These are phyloP conservation scores for Colletotrichum limetticola DNA, from an alignment of 2,329 filamentous ascomycete species.

Conservation along the genomic window DNA sequence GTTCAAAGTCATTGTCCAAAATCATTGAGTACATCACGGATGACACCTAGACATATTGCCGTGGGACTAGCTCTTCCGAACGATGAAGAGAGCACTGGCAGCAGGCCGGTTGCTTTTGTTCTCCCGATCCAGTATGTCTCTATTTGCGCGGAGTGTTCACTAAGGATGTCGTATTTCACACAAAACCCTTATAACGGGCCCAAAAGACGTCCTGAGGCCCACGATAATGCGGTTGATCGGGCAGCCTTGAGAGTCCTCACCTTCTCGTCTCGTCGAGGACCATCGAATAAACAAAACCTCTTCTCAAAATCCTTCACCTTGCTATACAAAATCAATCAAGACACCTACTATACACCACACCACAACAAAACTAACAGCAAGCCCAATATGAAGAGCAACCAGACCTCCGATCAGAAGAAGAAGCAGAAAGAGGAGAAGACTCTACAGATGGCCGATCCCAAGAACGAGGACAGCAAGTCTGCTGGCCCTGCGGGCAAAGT, in stretches of 20 bases:
- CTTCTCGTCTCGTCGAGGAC: background rate
- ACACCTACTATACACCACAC: background rate
- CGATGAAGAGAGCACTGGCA: background rate
- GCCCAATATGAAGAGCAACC: background rate
- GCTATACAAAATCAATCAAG: background rate
- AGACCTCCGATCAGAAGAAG: background rate
- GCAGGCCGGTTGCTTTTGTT: background rate
- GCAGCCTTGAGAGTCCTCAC: background rate
- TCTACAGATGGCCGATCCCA: background rate
- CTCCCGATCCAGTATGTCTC: background rate
- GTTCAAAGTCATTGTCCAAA: background rate
- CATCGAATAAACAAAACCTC: background rate
- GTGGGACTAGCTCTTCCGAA: background rate
- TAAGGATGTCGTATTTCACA: background rate
- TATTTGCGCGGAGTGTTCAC: background rate
- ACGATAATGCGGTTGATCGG: background rate
- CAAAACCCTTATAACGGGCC: background rate
- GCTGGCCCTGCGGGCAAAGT: background rate
- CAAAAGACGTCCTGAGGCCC: background rate
- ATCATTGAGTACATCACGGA: background rate
- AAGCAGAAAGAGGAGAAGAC: background rate
- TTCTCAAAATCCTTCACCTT: no score
- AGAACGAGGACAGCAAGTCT: background rate
- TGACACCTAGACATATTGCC: background rate
- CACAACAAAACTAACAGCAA: background rate